Percentiles rank a stretch among this genome's conserved stretches.
Evolutionary conservation across 306 rosid species (phyloP).

Genomic region (Dalbergia cultrata): DNA sequence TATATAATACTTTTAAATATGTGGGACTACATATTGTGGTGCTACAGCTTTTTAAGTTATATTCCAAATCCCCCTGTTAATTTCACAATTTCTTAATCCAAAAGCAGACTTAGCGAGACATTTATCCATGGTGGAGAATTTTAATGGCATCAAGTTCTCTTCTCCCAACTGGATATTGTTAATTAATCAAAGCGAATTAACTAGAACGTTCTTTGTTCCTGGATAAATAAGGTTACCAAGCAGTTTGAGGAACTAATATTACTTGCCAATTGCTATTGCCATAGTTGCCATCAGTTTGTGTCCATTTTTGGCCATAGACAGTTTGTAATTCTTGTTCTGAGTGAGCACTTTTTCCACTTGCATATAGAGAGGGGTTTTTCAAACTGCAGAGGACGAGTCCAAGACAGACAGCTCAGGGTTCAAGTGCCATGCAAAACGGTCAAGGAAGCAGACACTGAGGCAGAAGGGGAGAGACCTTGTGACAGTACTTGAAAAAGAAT

Average conservation of each 20-base stretch:
- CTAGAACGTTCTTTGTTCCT: neutral
- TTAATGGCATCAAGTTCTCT: constrained; percentile 40
- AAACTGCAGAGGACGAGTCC: constrained; percentile 36
- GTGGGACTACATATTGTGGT: neutral
- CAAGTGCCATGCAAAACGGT: constrained; percentile 37
- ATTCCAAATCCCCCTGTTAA: constrained; percentile 10
- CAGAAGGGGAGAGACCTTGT: constrained; percentile 18
- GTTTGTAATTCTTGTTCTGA: neutral
- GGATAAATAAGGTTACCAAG: neutral
- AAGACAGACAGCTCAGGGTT: constrained; percentile 42
- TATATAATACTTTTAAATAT: neutral
- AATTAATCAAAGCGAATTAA: neutral
- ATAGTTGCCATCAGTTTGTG: neutral
- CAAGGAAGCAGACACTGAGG: constrained; percentile 23
- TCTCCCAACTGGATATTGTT: constrained; percentile 18
- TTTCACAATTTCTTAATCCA: neutral
- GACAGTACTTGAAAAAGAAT: constrained; percentile 32
- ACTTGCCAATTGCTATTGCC: neutral
- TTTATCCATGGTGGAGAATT: constrained; percentile 36
- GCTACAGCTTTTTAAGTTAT: neutral
- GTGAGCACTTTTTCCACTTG: neutral
- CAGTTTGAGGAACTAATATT: neutral
- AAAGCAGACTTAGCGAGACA: neutral
- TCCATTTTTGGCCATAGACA: constrained; percentile 7
- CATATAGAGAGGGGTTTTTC: neutral